A percentile compares a stretch with the other conserved stretches of the same genome.
Evolutionary conservation across 495 filamentous ascomycete genomes (phyloP).

Genomic region (Tuber melanosporum): DNA sequence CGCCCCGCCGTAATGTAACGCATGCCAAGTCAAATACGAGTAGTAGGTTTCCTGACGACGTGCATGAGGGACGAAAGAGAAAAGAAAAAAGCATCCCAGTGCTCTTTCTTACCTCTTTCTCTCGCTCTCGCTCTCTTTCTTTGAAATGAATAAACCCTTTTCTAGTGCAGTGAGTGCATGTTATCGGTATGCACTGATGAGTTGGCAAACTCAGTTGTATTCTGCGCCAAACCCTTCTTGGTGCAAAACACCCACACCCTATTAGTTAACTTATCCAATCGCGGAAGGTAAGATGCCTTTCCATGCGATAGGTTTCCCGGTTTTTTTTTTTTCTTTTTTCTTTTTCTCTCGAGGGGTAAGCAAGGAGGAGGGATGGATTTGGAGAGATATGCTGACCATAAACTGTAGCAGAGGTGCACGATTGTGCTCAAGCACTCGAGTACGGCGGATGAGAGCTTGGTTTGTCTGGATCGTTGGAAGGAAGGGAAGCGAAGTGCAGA

Average conservation of each 20-base stretch:
- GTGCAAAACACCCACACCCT: background rate
- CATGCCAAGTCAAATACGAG: background rate
- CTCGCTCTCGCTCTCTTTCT: background rate
- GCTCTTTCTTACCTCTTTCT: background rate
- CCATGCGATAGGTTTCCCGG: background rate
- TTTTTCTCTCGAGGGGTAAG: background rate
- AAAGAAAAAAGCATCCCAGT: background rate
- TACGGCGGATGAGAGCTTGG: background rate
- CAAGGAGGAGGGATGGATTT: background rate
- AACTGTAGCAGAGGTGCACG: background rate
- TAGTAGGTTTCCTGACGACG: background rate
- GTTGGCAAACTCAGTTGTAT: background rate
- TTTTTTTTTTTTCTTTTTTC: background rate
- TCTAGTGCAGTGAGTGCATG: background rate
- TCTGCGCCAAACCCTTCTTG: background rate
- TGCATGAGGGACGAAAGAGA: background rate
- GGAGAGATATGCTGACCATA: background rate
- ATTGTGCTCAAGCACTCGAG: background rate
- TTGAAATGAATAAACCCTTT: background rate
- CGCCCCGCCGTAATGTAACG: background rate
- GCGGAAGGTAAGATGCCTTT: background rate
- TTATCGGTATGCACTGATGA: conserved; percentile 4
- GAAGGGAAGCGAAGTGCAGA: background rate
- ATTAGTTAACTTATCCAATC: background rate
- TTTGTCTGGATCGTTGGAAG: background rate